Conservation (phyloP, 1,284 basidiomycete species). For the Ustilago esculenta region DNA sequence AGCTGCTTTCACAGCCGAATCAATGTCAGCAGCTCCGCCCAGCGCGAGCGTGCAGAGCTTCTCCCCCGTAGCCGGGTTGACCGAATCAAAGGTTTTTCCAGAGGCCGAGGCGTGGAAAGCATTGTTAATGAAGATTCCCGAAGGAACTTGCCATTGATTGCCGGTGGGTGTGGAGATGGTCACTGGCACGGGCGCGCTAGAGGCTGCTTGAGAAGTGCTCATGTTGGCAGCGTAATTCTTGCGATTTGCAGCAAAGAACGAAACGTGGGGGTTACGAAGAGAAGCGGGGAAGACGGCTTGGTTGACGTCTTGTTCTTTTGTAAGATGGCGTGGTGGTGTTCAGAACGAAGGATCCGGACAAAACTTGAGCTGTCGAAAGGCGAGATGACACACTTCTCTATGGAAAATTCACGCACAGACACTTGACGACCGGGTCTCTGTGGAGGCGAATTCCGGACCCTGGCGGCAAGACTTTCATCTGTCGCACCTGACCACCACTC, state of each 20-base stretch:
- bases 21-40: conserved; percentile 52
- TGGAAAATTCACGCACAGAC: background rate
- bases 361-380: too few relatives aligned
- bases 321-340: background rate
- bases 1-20: conserved; percentile 54
- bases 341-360: too few relatives aligned
- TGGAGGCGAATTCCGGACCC: conserved; percentile 77
- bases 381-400: too few relatives aligned
- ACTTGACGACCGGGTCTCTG: background rate
- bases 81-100: conserved; percentile 51
- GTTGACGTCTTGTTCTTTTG: background rate
- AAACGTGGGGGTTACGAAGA: too few relatives aligned
- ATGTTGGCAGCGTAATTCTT: too few relatives aligned
- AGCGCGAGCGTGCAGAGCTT: conserved; percentile 44
- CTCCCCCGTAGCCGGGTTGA: conserved; percentile 57
- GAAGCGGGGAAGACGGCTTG: too few relatives aligned
- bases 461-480: too few relatives aligned
- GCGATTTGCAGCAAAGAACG: too few relatives aligned
- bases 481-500: too few relatives aligned
- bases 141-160: conserved; percentile 45
- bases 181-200: conserved; percentile 22
- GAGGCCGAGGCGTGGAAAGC: conserved; percentile 43
- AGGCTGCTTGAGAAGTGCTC: conserved; percentile 6
- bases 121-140: conserved; percentile 59
- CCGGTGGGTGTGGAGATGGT: conserved; percentile 61